Evolutionary conservation across 352 stramenopile genomes (phyloP), one percentile per base, ranked within the genome.

Genomic region (Globisporangium abappressorium): DNA sequence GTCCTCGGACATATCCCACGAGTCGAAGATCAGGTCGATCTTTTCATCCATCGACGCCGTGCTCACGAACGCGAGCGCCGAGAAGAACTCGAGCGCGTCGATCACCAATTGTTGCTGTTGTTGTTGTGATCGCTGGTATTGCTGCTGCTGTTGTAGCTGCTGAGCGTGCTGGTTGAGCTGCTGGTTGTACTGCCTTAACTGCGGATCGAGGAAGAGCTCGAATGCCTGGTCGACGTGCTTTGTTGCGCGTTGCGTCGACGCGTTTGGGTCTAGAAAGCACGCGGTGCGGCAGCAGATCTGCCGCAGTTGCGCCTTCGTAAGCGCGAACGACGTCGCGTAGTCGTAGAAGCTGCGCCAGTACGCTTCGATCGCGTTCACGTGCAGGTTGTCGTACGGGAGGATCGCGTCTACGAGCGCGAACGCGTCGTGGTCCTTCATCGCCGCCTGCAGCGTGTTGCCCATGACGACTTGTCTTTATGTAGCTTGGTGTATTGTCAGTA

Each of bases 331-430:
- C 66, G 77, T 76, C 15, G 85, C 85, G 64, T 82, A 81, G 68
- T 93, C 85, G 68, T 92, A 96, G 71, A 96, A 96, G 61, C 74
- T 87, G 43, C 84, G 84, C 88, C 88, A 96, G 64, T 91, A 89
- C 53, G 75, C 76, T 69, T 96, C 87, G n/a, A 96, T 79, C 65
- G 90, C 84, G 22, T 69, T 68, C 24, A 92, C 70, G 5, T 73
- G 74, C 36, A 96, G 78, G 66, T 92, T 88, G 63, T 94, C 85
- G 60, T 89, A 96, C 18, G 88, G 83, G 9, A 86, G 43, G 58
- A 94, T 82, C 36, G 72, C 84, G 15, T 92, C 80, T 30, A 68
- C 76, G 49, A 94, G 75, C 46, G 47, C 71, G n/a, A 87, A 78
- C 0, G 68, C 63, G 38, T 72, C 69, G 1, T 59, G 81, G 56